Evolutionary conservation across 1,284 basidiomycete species (phyloP).

Genomic region (Apiotrichum sp.): DNA sequence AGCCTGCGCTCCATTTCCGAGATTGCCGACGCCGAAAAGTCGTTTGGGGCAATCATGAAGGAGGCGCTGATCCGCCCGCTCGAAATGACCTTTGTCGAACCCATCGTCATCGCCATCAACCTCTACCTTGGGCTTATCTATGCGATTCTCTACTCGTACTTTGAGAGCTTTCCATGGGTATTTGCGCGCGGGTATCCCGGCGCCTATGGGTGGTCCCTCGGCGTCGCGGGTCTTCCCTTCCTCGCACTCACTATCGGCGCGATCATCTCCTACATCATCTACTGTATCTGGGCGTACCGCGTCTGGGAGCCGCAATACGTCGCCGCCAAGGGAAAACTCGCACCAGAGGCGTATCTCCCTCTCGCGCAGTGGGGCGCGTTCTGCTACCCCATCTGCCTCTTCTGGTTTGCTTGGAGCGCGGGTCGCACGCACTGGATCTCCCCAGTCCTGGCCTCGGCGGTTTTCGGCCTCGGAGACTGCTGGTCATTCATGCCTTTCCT

Average conservation of each 20-base stretch:
- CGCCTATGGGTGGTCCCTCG: slow-evolving; percentile 32
- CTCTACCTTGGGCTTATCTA: slow-evolving; percentile 29
- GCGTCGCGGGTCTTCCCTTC: slow-evolving; percentile 35
- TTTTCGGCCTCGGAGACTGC: slow-evolving; percentile 30
- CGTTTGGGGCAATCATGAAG: slow-evolving; percentile 22
- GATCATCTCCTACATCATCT: slow-evolving; percentile 19
- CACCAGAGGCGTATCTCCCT: slow-evolving; percentile 19
- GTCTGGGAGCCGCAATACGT: slow-evolving; percentile 30
- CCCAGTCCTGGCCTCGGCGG: slow-evolving; percentile 29
- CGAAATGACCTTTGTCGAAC: slow-evolving; percentile 35
- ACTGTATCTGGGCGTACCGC: slow-evolving; percentile 27
- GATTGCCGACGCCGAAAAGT: slow-evolving; percentile 27
- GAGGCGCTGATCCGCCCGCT: slow-evolving; percentile 36
- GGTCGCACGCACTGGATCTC: slow-evolving; percentile 37
- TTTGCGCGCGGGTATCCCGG: neutral
- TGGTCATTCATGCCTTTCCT: slow-evolving; percentile 24
- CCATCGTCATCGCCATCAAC: slow-evolving; percentile 32
- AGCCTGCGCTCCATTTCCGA: slow-evolving; percentile 31
- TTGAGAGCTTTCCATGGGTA: slow-evolving; percentile 17
- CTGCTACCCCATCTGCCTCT: slow-evolving; percentile 38
- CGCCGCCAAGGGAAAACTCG: slow-evolving; percentile 7
- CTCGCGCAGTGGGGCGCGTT: slow-evolving; percentile 36
- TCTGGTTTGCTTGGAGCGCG: slow-evolving; percentile 41
- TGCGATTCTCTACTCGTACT: slow-evolving; percentile 34
- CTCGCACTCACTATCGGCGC: slow-evolving; percentile 29